phyloP scores from a whole-genome alignment of 371 early-diverging fungal genomes.

The Lichtheimia corymbifera region DNA sequence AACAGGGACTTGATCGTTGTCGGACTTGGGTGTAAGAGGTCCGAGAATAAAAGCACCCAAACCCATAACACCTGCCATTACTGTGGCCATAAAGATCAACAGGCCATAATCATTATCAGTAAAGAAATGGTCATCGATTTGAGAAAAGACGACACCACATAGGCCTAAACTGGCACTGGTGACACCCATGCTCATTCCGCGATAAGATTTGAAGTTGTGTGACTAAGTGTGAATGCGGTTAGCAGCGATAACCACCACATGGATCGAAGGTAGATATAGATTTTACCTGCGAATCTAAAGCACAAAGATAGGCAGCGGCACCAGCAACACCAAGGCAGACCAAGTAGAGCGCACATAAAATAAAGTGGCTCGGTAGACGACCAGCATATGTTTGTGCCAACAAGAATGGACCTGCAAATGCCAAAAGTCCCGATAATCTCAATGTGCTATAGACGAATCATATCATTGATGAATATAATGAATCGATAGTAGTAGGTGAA shows the following conservation, averaged over 20 bases:
- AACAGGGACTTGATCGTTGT: neutral
- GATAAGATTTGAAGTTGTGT: constrained; percentile 42
- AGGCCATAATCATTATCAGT: constrained; percentile 26
- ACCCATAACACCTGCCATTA: constrained; percentile 26
- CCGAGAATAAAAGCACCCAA: constrained; percentile 40
- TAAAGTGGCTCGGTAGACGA: constrained; percentile 28
- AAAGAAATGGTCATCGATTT: constrained; percentile 45
- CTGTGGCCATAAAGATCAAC: constrained; percentile 34
- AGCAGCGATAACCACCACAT: neutral
- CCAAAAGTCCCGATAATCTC: constrained; percentile 32
- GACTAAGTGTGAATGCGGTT: constrained; percentile 11
- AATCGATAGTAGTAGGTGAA: neutral
- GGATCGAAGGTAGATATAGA: neutral
- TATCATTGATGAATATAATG: neutral
- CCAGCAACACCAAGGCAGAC: constrained; percentile 34
- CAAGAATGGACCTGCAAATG: constrained; percentile 34
- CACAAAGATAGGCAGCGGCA: constrained; percentile 45
- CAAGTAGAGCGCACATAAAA: constrained; percentile 37
- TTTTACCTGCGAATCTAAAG: constrained; percentile 46
- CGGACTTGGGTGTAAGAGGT: constrained; percentile 10
- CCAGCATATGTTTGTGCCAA: constrained; percentile 45
- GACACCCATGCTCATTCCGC: constrained; percentile 46
- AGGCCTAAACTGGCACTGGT: constrained; percentile 42
- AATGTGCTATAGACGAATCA: constrained; percentile 23
- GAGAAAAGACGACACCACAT: constrained; percentile 48